These are phyloP conservation scores for Spiraea crenata DNA, from an alignment of 331 rosid species.

Conservation along the genomic window DNA sequence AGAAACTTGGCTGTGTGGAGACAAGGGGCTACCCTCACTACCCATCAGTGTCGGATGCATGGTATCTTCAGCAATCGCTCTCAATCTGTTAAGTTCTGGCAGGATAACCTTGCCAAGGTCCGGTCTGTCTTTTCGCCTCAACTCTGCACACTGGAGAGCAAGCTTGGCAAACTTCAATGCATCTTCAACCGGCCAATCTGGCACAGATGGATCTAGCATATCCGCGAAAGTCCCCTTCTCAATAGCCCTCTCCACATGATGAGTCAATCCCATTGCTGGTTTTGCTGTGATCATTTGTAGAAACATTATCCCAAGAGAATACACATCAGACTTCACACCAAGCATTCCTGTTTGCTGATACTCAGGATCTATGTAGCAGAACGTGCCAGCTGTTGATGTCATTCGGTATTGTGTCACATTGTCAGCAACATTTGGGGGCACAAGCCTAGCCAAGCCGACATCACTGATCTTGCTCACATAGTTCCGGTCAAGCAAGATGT, in stretches of 20 bases:
- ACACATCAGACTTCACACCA: slow-evolving; percentile 84
- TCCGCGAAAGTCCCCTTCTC: slow-evolving; percentile 58
- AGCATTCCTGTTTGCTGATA: slow-evolving; percentile 98
- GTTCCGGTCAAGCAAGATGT: slow-evolving; percentile 79
- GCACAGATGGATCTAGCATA: slow-evolving; percentile 67
- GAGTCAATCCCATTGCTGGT: slow-evolving; percentile 88
- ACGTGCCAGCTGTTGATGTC: slow-evolving; percentile 95
- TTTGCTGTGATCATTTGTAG: slow-evolving; percentile 76
- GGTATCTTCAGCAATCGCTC: slow-evolving; percentile 50
- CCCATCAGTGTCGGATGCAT: slow-evolving; percentile 1
- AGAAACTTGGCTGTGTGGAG: slow-evolving; percentile 44
- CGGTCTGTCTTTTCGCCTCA: slow-evolving; percentile 79
- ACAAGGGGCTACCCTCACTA: slow-evolving; percentile 15
- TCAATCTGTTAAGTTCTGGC: slow-evolving; percentile 64
- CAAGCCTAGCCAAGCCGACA: slow-evolving; percentile 88
- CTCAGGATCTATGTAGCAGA: slow-evolving; percentile 97
- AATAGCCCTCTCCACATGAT: slow-evolving; percentile 60
- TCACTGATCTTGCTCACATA: slow-evolving; percentile 85
- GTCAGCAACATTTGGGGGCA: slow-evolving; percentile 76
- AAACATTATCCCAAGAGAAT: slow-evolving; percentile 84
- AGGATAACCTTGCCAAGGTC: slow-evolving; percentile 66
- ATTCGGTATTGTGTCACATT: slow-evolving; percentile 73
- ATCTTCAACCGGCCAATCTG: slow-evolving; percentile 79
- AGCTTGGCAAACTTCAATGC: slow-evolving; percentile 57
- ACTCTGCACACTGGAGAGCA: slow-evolving; percentile 72